Evolutionary conservation across 768 basidiomycete species (phyloP).

Genomic region (Tephrocybe sp.): DNA sequence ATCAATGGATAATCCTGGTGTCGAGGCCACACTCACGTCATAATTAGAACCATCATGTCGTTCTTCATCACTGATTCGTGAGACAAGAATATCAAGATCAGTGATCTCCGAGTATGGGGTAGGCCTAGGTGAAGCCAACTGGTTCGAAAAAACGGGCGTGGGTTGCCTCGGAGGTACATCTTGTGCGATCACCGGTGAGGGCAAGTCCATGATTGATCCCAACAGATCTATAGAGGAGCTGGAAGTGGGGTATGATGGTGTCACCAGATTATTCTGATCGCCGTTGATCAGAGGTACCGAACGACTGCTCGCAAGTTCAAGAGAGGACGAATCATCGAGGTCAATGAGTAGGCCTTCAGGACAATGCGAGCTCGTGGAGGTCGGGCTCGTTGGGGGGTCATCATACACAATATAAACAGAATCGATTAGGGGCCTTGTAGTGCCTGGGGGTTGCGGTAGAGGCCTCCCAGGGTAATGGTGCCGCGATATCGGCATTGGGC

Average conservation of each 20-base stretch:
- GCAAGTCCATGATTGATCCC: constrained; percentile 15
- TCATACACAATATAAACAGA: constrained; percentile 33
- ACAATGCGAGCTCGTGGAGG: constrained; percentile 22
- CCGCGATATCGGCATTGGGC: constrained; percentile 24
- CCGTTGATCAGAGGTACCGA: constrained; percentile 1
- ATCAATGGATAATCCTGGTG: constrained; percentile 14
- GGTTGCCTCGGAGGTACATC: neutral
- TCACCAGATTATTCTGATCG: neutral
- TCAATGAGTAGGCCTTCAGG: constrained; percentile 60
- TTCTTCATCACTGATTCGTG: constrained; percentile 47
- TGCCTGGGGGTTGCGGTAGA: constrained; percentile 45
- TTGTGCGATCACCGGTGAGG: neutral
- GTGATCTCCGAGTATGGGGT: constrained; percentile 41
- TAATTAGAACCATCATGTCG: constrained; percentile 52
- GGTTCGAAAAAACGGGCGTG: constrained; percentile 7
- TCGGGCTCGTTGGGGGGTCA: constrained; percentile 15
- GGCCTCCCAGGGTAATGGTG: constrained; percentile 59
- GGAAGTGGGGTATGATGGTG: constrained; percentile 8
- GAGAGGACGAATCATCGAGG: constrained; percentile 38
- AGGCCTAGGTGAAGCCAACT: constrained; percentile 7
- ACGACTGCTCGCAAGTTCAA: neutral
- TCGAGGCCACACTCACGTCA: constrained; percentile 51
- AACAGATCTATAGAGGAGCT: constrained; percentile 19
- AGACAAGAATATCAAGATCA: constrained; percentile 64
- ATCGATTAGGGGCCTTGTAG: constrained; percentile 27